Evolutionary conservation across 1,284 basidiomycete genomes (phyloP), one percentile per base, ranked within the genome.

Genomic region (Coriolopsis trogii): DNA sequence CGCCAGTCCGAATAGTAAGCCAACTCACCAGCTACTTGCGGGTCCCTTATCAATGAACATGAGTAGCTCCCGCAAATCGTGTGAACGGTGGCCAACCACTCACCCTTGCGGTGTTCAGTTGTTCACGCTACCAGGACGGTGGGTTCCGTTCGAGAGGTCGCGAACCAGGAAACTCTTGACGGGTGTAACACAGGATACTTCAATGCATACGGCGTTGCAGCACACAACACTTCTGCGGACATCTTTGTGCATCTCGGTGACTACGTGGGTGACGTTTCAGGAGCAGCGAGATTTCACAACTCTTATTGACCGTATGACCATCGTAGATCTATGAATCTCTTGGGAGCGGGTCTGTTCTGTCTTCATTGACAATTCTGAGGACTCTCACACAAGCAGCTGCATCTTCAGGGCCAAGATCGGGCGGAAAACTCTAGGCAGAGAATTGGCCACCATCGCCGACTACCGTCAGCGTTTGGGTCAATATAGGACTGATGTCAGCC

Each of bases 161-260:
- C 39, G 3, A 12, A 12, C 9, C 6, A 24, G 20, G 13, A 15
- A 44, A 15, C 24, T 26, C 4, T 26, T 7, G 24, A 21, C 8
- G 20, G 20, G 33, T 9, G 26, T 24, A 25, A 10, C 4, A 26
- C 49, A 76, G 85, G 86, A 1, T 86, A 76, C 67, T 88, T 87
- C 73, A 86, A 86, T 63, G 83, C 84, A 12, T 89, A 87, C 63
- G 79, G 80, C 8, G 73, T 79, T 41, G 82, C 82, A 1, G 78
- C 81, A 18, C 77, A 77, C 47, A 80, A 82, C 57, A 78, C 80
- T 10, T 73, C 73, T 23, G 75, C 82, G 3, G 84, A 87, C 60
- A 70, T 82, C 41, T 84, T 82, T 53, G 63, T 86, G 37, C 85
- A 87, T 60, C 73, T 87, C 23, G 85, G 84, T 12, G 84, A 86